phyloP scores from a whole-genome alignment of 306 rosid species.

The Medicago truncatula region DNA sequence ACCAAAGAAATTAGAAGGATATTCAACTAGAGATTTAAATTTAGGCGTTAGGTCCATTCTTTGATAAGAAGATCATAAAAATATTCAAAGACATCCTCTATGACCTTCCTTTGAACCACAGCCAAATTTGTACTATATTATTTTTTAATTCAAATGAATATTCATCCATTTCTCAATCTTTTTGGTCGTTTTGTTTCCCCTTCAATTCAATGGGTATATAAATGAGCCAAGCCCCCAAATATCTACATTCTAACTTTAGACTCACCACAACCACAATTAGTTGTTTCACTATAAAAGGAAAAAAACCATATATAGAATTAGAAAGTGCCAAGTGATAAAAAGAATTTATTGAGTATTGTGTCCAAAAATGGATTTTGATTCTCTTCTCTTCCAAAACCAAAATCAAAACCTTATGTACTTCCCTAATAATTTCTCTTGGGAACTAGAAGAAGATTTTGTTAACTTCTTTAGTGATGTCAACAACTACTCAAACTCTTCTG shows the following conservation, averaged over 20 bases:
- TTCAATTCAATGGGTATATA: constrained; percentile 34
- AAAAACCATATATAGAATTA: no score
- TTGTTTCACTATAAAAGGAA: background rate
- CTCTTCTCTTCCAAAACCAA: constrained; percentile 31
- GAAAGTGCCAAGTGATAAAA: background rate
- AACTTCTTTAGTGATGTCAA: constrained; percentile 15
- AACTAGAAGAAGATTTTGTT: constrained; percentile 17
- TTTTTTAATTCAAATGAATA: background rate
- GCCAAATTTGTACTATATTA: constrained; percentile 12
- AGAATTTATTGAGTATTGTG: background rate
- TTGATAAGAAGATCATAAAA: constrained; percentile 12
- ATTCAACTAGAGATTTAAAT: background rate
- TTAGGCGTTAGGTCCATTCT: background rate
- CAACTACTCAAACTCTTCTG: constrained; percentile 28
- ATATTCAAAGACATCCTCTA: constrained; percentile 46
- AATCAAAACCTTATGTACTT: constrained; percentile 26
- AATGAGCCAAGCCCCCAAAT: background rate
- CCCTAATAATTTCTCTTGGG: constrained; percentile 40
- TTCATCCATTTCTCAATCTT: constrained; percentile 1
- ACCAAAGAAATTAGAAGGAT: background rate
- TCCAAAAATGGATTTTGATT: constrained; percentile 47
- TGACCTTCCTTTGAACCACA: constrained; percentile 1
- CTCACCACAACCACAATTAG: background rate
- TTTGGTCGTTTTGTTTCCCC: constrained; percentile 12
- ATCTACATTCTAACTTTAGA: constrained; percentile 14